These are phyloP conservation scores for Tuber indicum DNA, from an alignment of 495 filamentous ascomycete genomes.

Conservation along the genomic window DNA sequence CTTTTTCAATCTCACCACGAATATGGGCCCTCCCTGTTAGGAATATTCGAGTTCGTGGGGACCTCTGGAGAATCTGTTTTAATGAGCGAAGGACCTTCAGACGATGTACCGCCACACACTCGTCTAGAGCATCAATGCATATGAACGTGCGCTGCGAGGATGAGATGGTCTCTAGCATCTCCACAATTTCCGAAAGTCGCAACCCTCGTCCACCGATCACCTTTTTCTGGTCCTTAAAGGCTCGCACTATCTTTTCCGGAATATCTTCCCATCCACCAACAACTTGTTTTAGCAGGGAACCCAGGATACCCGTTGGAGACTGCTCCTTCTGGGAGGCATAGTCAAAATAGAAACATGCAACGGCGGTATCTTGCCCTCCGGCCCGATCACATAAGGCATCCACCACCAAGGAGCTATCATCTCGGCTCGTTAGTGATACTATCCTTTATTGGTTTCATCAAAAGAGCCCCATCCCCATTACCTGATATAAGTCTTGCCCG, in stretches of 20 bases:
- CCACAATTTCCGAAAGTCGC: not conserved
- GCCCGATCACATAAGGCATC: not conserved
- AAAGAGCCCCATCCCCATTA: not conserved
- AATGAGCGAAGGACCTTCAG: not conserved
- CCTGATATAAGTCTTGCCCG: not conserved
- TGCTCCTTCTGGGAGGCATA: not conserved
- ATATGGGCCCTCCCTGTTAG: not conserved
- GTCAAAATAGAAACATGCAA: not conserved
- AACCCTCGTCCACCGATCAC: not conserved
- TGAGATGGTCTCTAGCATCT: not conserved
- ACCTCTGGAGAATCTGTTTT: not conserved
- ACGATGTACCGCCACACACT: not conserved
- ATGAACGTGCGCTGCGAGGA: not conserved
- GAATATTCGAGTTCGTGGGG: not conserved
- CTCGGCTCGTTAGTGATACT: not conserved
- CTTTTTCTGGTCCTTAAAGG: not conserved
- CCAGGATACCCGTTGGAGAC: not conserved
- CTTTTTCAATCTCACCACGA: not conserved
- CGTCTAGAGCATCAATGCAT: not conserved
- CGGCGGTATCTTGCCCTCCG: not conserved
- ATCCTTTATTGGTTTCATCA: not conserved
- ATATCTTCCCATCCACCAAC: not conserved
- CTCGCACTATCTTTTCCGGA: not conserved
- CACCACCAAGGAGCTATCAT: not conserved
- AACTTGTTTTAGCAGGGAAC: not conserved